Evolutionary conservation across 169 alveolate genomes (phyloP).

Genomic region (Theileria annulata): DNA sequence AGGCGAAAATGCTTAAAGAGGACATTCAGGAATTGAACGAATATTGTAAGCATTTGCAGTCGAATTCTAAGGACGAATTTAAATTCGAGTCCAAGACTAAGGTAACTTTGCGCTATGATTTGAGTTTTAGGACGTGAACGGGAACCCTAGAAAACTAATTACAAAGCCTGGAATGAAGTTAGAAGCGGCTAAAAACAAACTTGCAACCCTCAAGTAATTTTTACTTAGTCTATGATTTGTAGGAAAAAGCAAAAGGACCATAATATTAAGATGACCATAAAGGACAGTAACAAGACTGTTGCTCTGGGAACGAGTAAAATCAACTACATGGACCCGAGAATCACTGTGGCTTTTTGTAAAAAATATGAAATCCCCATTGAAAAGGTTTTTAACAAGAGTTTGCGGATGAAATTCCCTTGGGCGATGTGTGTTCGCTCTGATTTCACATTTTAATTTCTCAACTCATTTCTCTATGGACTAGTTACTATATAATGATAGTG

Average conservation of each 20-base stretch:
- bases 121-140: conserved; percentile 64
- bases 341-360: conserved; percentile 96
- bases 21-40: conserved; percentile 83
- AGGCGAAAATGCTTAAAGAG: conserved; percentile 80
- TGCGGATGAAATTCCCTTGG: conserved; percentile 96
- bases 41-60: conserved; percentile 81
- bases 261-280: conserved; percentile 82
- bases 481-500: not conserved
- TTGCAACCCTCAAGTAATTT: conserved; percentile 21
- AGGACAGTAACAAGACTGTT: conserved; percentile 94
- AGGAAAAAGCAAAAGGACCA: conserved; percentile 45
- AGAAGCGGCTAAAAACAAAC: conserved; percentile 63
- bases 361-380: conserved; percentile 95
- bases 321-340: conserved; percentile 99
- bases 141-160: conserved; percentile 71
- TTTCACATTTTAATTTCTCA: conserved; percentile 80
- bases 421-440: conserved; percentile 95
- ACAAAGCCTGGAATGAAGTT: conserved; percentile 71
- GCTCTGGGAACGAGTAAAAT: conserved; percentile 99
- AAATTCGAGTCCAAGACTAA: conserved; percentile 41
- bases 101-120: not conserved
- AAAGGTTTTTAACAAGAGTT: conserved; percentile 90
- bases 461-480: not conserved
- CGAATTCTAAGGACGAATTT: conserved; percentile 65
- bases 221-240: too few relatives aligned